A percentile compares a stretch with the other conserved stretches of the same genome.
Conservation (phyloP, 2,329 filamentous ascomycete species). For the Coniochaeta prunicola region DNA sequence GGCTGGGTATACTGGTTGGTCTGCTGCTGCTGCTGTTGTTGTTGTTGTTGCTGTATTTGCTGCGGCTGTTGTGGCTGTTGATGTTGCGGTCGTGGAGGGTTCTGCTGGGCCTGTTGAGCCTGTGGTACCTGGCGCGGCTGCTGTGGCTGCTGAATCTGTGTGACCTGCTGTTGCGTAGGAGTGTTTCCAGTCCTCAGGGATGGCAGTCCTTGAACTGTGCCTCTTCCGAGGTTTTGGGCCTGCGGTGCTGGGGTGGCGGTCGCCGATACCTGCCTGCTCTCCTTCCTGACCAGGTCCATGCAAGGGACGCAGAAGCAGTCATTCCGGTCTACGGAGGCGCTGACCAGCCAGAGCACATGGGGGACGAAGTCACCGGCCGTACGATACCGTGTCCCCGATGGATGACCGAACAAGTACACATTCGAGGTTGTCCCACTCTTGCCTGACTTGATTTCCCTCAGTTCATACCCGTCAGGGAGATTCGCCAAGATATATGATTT, state of each 20-base stretch:
- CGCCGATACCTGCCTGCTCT: slow-evolving; percentile 2
- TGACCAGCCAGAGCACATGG: slow-evolving; percentile 45
- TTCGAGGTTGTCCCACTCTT: slow-evolving; percentile 31
- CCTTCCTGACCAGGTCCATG: slow-evolving; percentile 17
- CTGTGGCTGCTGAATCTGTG: neutral
- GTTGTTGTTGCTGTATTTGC: slow-evolving; percentile 6
- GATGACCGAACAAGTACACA: slow-evolving; percentile 42
- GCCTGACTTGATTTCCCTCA: slow-evolving; percentile 20
- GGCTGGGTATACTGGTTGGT: neutral
- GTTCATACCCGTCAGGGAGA: slow-evolving; percentile 17
- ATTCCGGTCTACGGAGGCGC: slow-evolving; percentile 35
- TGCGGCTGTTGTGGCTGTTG: slow-evolving; percentile 8
- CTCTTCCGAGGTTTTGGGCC: neutral
- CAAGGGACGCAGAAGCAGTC: slow-evolving; percentile 47
- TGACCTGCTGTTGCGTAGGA: neutral
- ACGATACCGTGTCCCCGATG: slow-evolving; percentile 37
- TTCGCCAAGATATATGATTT: slow-evolving; percentile 15
- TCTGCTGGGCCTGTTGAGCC: slow-evolving; percentile 7
- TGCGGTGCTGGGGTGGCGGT: neutral
- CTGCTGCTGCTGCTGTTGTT: neutral
- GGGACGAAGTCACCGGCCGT: slow-evolving; percentile 46
- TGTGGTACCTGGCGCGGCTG: slow-evolving; percentile 4
- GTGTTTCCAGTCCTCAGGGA: neutral
- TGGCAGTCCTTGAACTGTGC: neutral
- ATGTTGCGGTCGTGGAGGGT: slow-evolving; percentile 7